A percentile compares a stretch with the other conserved stretches of the same genome.
These are phyloP conservation scores for Ophiocordyceps sinensis DNA, from an alignment of 2,329 filamentous ascomycete genomes.

Conservation along the genomic window DNA sequence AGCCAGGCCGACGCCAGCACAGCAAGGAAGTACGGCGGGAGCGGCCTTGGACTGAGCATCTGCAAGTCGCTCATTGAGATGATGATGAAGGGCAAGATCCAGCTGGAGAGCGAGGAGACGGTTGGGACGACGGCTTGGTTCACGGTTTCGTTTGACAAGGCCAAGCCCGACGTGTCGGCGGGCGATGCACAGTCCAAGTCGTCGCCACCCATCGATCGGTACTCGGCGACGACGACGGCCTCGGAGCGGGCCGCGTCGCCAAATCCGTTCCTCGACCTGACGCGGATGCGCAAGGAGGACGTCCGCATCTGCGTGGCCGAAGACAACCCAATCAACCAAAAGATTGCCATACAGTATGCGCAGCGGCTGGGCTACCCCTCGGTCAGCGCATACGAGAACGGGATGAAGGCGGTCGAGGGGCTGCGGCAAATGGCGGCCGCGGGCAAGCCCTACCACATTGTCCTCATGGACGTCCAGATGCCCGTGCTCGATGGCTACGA, in stretches of 20 bases:
- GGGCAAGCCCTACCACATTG: constrained; percentile 69
- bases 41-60: constrained; percentile 80
- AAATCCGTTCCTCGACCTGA: constrained; percentile 49
- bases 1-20: constrained; percentile 87
- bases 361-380: constrained; percentile 66
- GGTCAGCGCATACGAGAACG: constrained; percentile 83
- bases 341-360: constrained; percentile 85
- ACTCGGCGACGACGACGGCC: constrained; percentile 14
- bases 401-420: constrained; percentile 74
- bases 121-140: constrained; percentile 64
- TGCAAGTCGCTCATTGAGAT: constrained; percentile 90
- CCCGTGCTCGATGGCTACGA: constrained; percentile 86
- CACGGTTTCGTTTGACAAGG: constrained; percentile 74
- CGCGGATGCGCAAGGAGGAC: constrained; percentile 58
- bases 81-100: constrained; percentile 77
- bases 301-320: constrained; percentile 87
- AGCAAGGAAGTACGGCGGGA: constrained; percentile 81
- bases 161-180: constrained; percentile 43
- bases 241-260: constrained; percentile 23
- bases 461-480: constrained; percentile 97
- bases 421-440: constrained; percentile 58
- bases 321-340: constrained; percentile 89
- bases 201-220: constrained; percentile 20
- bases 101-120: constrained; percentile 62
- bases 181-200: constrained; percentile 33